Evolutionary conservation across 2,329 filamentous ascomycete species (phyloP).

Genomic region (Verticillium zaregamsianum): DNA sequence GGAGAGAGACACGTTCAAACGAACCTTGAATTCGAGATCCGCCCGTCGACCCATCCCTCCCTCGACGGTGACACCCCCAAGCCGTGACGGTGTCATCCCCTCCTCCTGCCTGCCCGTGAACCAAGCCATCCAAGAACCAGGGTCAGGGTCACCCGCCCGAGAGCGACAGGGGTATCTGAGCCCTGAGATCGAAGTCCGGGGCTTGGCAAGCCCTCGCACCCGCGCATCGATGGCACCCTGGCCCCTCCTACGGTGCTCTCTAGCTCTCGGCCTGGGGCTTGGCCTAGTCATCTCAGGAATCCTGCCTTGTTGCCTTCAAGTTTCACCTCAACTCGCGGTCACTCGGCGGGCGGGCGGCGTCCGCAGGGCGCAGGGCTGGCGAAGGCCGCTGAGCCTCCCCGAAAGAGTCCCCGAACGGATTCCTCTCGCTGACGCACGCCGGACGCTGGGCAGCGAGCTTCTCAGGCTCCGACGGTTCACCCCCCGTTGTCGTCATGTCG

Average conservation of each 20-base stretch:
- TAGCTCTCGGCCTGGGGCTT: not conserved
- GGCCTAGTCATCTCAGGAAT: not conserved
- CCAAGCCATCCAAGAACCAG: not conserved
- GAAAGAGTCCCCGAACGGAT: not conserved
- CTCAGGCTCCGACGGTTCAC: not conserved
- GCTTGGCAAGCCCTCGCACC: not conserved
- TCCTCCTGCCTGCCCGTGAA: not conserved
- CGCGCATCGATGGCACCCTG: not conserved
- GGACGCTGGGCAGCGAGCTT: not conserved
- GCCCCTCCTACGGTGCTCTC: not conserved
- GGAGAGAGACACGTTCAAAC: not conserved
- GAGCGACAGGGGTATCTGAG: not conserved
- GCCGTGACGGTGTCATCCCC: not conserved
- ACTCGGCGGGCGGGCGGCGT: not conserved
- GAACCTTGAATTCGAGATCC: not conserved
- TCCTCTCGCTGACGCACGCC: not conserved
- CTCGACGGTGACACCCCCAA: not conserved
- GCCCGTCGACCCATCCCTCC: not conserved
- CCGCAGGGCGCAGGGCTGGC: not conserved
- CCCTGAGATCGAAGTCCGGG: not conserved
- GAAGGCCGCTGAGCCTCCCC: not conserved
- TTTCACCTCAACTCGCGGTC: not conserved
- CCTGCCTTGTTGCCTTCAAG: not conserved
- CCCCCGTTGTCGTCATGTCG: not conserved
- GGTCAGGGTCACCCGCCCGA: not conserved